Percentiles rank a stretch among this genome's conserved stretches.
Evolutionary conservation across 495 filamentous ascomycete species (phyloP).

Genomic region (Cercophora newfieldiana): DNA sequence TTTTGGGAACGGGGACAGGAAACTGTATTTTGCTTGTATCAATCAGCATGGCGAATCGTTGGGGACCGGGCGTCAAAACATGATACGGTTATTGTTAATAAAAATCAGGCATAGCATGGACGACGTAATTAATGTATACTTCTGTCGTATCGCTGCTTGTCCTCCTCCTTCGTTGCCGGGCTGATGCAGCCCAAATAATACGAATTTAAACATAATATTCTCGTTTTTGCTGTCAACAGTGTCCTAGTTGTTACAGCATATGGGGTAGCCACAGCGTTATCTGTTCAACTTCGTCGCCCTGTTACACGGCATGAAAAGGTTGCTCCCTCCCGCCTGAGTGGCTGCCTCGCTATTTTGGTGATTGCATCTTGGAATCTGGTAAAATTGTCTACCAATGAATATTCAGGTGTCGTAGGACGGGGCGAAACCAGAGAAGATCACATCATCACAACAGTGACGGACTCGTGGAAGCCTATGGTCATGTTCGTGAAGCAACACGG

Average conservation of each 20-base stretch:
- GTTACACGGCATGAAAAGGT: background rate
- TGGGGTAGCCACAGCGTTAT: background rate
- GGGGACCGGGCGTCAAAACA: background rate
- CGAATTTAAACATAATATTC: background rate
- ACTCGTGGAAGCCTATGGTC: too few species aligned
- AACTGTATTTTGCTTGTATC: background rate
- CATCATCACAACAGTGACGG: background rate
- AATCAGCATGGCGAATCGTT: background rate
- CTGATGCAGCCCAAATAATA: background rate
- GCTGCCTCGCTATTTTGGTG: background rate
- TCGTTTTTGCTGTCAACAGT: background rate
- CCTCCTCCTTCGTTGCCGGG: background rate
- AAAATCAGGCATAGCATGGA: background rate
- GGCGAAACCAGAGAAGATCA: background rate
- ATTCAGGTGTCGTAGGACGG: background rate
- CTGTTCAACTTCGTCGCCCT: background rate
- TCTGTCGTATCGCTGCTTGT: background rate
- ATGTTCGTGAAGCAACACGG: too few species aligned
- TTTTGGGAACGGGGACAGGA: background rate
- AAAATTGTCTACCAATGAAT: background rate
- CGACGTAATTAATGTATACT: background rate
- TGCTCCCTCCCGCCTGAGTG: background rate
- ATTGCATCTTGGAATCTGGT: background rate
- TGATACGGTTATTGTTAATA: background rate
- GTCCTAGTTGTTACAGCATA: background rate